Evolutionary conservation across 164 flowering plant species (phyloP).

Genomic region (Santalum album): DNA sequence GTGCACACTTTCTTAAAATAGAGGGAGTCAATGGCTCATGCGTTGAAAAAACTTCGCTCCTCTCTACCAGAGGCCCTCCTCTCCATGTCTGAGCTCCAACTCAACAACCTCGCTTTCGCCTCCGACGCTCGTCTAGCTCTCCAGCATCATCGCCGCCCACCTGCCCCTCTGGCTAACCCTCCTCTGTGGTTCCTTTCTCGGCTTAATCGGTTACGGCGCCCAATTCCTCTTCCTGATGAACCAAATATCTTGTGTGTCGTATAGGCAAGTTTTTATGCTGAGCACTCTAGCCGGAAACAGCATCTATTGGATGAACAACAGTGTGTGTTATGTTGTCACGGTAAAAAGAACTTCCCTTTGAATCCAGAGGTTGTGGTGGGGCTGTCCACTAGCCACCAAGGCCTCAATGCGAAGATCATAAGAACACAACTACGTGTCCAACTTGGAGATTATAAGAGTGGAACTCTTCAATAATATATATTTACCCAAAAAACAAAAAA

Average conservation of each 20-base stretch:
- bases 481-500: too few species aligned
- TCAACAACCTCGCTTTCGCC: conserved; percentile 86
- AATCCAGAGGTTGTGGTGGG: conserved; percentile 59
- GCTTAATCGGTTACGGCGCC: conserved; percentile 63
- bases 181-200: conserved; percentile 51
- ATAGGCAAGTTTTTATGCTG: conserved; percentile 46
- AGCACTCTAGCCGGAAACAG: conserved; percentile 72
- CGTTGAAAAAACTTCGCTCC: too few species aligned
- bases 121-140: conserved; percentile 81
- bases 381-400: conserved; percentile 61
- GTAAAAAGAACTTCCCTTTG: conserved; percentile 50
- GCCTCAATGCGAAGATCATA: conserved; percentile 66
- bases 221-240: conserved; percentile 55
- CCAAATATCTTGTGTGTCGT: conserved; percentile 30
- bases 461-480: too few species aligned
- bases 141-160: conserved; percentile 57
- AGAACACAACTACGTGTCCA: conserved; percentile 46
- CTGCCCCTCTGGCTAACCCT: conserved; percentile 73
- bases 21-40: too few species aligned
- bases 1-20: too few species aligned
- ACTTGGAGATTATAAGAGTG: too few species aligned
- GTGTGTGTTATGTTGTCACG: conserved; percentile 52
- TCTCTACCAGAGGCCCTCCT: conserved; percentile 59
- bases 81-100: conserved; percentile 62
- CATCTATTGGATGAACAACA: conserved; percentile 95